Base-by-base conservation (phyloP, 495 filamentous ascomycete genomes). In the Aspergillus diversus region DNA sequence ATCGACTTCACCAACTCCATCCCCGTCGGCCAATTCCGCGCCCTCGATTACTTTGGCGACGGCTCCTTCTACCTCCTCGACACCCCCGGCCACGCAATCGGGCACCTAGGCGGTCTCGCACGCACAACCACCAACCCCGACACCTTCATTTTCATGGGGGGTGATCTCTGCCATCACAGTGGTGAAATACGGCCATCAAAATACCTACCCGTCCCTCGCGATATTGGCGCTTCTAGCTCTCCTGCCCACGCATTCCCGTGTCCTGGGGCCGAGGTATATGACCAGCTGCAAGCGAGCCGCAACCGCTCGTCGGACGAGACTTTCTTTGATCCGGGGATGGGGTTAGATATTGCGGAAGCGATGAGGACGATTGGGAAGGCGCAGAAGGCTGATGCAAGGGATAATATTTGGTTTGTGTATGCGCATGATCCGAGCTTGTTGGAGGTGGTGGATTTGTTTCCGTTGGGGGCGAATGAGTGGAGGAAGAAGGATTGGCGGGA, bases 31-130 rank as follows among this genome's bases (percentile, higher is more conserved):
- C 51, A 49, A 13, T 71, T 72, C 11, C 21, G 32, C 2, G 88
- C 86, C 0, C 63, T 83, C n/a, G 87, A 91, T 66, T 88, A 75
- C 68, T 72, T 79, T 57, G 68, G 64, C 0, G 81, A 82, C 48
- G 79, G 81, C n/a, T 66, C 77, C 0, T 80, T 83, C 61, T 83
- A 82, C 56, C 63, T 82, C 13, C 73, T 83, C 11, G 67, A 77
- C n/a, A 69, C 69, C 2, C 79, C 80, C 0, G 80, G 80, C 4
- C 80, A 83, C 61, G 65, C 79, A 5, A 61, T 77, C 3, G 80
- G 78, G 13, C 79, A 83, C 64, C 37, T 82, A 5, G 71, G 65
- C 31, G 80, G 60, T 12, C 64, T 83, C 7, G 77, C 72, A 4
- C 71, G 79, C n/a, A 76, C 74, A 5, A 78, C 70, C 1, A 59